Evolutionary conservation across 306 rosid species (phyloP), one percentile per base, ranked within the genome.

Genomic region (apple (Malus domestica)): DNA sequence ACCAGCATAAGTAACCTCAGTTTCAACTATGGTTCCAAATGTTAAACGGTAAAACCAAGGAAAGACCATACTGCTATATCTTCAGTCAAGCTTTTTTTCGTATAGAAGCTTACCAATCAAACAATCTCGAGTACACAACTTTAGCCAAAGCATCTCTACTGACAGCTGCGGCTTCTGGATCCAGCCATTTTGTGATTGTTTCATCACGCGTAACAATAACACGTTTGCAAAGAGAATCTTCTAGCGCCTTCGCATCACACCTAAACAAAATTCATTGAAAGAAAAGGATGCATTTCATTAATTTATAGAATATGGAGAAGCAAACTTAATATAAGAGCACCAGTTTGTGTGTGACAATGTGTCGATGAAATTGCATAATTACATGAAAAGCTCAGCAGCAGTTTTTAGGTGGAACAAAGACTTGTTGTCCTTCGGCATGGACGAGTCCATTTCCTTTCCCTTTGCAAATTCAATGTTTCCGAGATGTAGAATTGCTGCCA

Each of bases 191-290:
- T 45, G 95, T 87, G 79, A 96, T 96, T 10, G 90, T 90, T 83
- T 96, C 99, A 79, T 91, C 99, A 55, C 99, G 98, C 42, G 99
- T 96, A 71, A 96, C 96, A 73, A 96, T 96, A 38, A 93, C 90
- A 55, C 99, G 99, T 86, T 96, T 90, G 93, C 99, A 96, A 64
- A 96, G 99, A 85, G 99, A 93, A 87, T 93, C 93, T 89, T 96
- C 99, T 49, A 96, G 87, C 59, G 91, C 93, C 86, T 91, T 93
- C 74, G 73, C 96, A 83, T 96, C 98, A 88, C 99, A 96, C 98
- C 99, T 96, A 82, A 76, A 86, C 45, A 74, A 76, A 72, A 76
- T 40, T 64, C 67, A 55, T 66, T 0, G 52, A 80, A 20, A 52
- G 27, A 71, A 32, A 33, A 57, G 27, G 32, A 76, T 58, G 70